phyloP scores from a whole-genome alignment of 108 stramenopile genomes.

The Cylindrotheca fusiformis region DNA sequence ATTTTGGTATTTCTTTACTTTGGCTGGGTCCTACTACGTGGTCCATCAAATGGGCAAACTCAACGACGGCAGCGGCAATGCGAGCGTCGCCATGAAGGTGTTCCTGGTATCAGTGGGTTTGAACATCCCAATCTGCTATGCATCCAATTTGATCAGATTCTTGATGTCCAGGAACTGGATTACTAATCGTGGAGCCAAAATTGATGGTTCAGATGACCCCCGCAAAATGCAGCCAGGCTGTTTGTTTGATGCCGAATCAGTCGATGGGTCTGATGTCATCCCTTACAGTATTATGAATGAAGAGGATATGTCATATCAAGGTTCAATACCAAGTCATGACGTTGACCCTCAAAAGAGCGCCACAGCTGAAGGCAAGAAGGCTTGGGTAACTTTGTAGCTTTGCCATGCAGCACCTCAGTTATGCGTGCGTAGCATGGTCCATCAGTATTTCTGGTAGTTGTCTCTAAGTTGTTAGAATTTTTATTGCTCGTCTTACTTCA shows the following conservation, averaged over 20 bases:
- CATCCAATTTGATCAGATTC: constrained; percentile 42
- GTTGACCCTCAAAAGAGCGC: background rate
- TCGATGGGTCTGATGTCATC: constrained; percentile 33
- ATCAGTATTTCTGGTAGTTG: no score
- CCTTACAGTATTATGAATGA: constrained; percentile 36
- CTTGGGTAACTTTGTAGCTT: background rate
- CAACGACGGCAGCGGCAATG: constrained; percentile 31
- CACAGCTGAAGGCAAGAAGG: background rate
- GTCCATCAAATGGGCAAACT: constrained; percentile 35
- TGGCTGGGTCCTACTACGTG: constrained; percentile 36
- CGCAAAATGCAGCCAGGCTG: constrained; percentile 15
- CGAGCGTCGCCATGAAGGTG: constrained; percentile 22
- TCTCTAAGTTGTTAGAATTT: no score
- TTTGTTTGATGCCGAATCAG: constrained; percentile 9
- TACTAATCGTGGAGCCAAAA: constrained; percentile 38
- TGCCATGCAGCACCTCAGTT: no score
- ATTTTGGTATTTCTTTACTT: constrained; percentile 51
- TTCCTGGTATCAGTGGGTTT: constrained; percentile 28
- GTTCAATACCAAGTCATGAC: constrained; percentile 44
- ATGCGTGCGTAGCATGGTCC: no score
- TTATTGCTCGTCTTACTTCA: no score
- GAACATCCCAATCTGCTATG: constrained; percentile 33
- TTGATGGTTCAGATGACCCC: constrained; percentile 12
- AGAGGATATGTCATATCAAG: constrained; percentile 46
- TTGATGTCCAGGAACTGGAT: constrained; percentile 63